These are phyloP conservation scores for Kodamaea neixiangensis DNA, from an alignment of 805 yeast species.

Conservation along the genomic window DNA sequence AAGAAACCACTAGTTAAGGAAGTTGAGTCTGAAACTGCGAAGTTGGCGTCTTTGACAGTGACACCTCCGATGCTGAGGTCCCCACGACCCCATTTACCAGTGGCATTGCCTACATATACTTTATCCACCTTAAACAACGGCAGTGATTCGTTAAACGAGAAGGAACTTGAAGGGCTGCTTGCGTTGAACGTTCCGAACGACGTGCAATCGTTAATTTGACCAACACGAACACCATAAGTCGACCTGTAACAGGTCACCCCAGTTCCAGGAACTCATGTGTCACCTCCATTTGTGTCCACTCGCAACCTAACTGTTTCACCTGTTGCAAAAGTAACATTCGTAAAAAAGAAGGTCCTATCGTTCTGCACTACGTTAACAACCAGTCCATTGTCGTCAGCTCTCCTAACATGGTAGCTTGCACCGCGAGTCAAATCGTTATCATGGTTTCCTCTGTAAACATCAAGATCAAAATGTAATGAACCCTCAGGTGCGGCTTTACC, in stretches of 20 bases:
- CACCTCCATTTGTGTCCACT: not conserved
- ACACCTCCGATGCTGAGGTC: conserved; percentile 3
- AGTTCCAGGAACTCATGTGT: not conserved
- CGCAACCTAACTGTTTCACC: not conserved
- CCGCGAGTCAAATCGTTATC: conserved; percentile 5
- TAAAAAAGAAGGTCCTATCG: conserved; percentile 30
- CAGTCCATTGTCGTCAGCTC: conserved; percentile 16
- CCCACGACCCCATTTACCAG: conserved; percentile 47
- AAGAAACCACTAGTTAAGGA: not conserved
- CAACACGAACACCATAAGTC: conserved; percentile 6
- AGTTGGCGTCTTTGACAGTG: conserved; percentile 1
- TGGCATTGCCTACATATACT: conserved; percentile 50
- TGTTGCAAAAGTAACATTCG: conserved; percentile 7
- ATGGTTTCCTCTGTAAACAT: conserved; percentile 20
- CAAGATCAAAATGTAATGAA: conserved; percentile 18
- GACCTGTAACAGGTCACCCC: not conserved
- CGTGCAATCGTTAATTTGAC: conserved; percentile 24
- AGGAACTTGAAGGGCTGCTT: conserved; percentile 13
- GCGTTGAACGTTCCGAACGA: conserved; percentile 22
- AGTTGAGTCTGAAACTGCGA: conserved; percentile 8
- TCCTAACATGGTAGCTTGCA: conserved; percentile 14
- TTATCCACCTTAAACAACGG: conserved; percentile 40
- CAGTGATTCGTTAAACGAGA: conserved; percentile 12
- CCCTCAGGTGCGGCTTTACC: not conserved
- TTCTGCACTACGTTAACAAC: conserved; percentile 22